Base-by-base conservation (phyloP, 2,329 filamentous ascomycete species). In the Exophiala dermatitidis region DNA sequence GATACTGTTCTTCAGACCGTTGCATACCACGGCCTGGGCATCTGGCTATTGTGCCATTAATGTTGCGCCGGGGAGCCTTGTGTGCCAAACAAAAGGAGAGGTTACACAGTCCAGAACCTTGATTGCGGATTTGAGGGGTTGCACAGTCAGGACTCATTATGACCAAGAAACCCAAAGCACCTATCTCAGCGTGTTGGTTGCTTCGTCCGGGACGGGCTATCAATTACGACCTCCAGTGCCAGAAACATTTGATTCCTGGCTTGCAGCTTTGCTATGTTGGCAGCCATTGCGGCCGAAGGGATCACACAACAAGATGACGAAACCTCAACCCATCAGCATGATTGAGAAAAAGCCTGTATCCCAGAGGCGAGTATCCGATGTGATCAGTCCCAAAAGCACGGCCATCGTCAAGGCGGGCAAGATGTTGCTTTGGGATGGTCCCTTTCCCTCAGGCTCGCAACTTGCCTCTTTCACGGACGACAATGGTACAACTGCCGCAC, bases 391-490 rank as follows among this genome's bases (percentile, higher is more conserved):
- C 30, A 93, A 85, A 65, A 85, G 89, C 58, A 80, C 82, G 2
- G 83, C 86, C 51, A 93, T 97, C 60, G 97, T 97, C 74, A 98
- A 97, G 67, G 88, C 96, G 45, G 93, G 90, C 51, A 90, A 90
- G 66, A 81, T 95, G 66, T 84, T 90, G 65, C 77, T 95, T 44
- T 96, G 90, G 91, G 90, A 97, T 70, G 93, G 86, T 67, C 79
- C 60, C 19, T 46, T 63, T n/a, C 61, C 61, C 10, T 58, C 58
- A 5, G 61, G 61, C 12, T 63, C 61, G 12, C 60, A 61, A 41
- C 45, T 57, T 2, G 52, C 50, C 40, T 47, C 54, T 9, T 53
- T 49, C 4, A 41, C 49, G 1, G 50, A 38, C 33, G 52, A 51
- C 38, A 36, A 50, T 31, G 76, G 36, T 72, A 79, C 48, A 77